Conservation (phyloP, 768 basidiomycete genomes). For the Botryobasidium botryosum region DNA sequence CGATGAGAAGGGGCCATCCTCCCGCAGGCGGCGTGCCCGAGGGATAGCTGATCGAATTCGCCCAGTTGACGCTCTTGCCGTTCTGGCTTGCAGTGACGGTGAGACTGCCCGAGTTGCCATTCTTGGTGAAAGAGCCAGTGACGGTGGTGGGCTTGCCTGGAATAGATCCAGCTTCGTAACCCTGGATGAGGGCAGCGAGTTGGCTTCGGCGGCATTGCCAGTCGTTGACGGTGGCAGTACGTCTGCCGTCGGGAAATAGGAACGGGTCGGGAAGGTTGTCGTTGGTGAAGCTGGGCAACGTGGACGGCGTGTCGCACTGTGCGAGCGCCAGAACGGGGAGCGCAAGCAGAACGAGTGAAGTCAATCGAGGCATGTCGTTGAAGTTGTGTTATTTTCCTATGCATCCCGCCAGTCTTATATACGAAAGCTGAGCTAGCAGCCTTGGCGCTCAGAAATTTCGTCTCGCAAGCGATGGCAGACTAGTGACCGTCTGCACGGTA, state of each 20-base stretch:
- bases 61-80: constrained; percentile 34
- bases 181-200: constrained; percentile 32
- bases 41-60: constrained; percentile 29
- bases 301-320: too few species aligned
- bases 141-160: constrained; percentile 31
- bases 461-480: too few species aligned
- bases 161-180: constrained; percentile 36
- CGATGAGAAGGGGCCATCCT: constrained; percentile 38
- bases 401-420: too few species aligned
- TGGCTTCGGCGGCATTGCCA: constrained; percentile 37
- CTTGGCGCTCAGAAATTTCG: too few species aligned
- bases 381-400: too few species aligned
- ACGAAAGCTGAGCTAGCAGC: too few species aligned
- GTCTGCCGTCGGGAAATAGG: constrained; percentile 29
- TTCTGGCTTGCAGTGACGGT: constrained; percentile 31
- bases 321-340: too few species aligned
- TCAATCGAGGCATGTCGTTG: too few species aligned
- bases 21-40: constrained; percentile 21
- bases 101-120: constrained; percentile 24
- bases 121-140: constrained; percentile 28
- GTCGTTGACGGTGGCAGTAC: constrained; percentile 28
- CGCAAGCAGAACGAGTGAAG: too few species aligned
- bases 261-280: constrained; percentile 36
- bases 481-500: too few species aligned
- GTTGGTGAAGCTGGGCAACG: background rate